A percentile compares a stretch with the other conserved stretches of the same genome.
phyloP scores from a whole-genome alignment of 202 grass and related monocot genomes.

The Panicum virgatum region DNA sequence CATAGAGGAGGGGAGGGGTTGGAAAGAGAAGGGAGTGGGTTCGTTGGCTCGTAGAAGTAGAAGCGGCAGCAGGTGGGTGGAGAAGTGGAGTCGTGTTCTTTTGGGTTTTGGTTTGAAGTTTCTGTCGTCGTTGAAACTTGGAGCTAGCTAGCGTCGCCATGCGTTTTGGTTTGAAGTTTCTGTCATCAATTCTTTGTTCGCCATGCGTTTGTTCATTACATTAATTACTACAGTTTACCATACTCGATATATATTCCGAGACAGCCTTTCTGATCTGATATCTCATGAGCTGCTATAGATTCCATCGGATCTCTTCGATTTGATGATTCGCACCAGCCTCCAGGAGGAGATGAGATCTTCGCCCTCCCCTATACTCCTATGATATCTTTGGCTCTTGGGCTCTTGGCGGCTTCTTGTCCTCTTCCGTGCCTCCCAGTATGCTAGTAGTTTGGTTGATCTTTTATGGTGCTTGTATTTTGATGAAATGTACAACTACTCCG shows the following conservation, averaged over 20 bases:
- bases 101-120: constrained; percentile 30
- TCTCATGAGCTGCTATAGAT: constrained; percentile 27
- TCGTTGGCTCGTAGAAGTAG: neutral
- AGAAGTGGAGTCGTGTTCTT: constrained; percentile 36
- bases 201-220: constrained; percentile 35
- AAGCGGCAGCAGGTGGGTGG: constrained; percentile 4
- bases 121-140: constrained; percentile 55
- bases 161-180: too few relatives aligned
- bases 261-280: neutral
- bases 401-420: too few relatives aligned
- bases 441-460: too few relatives aligned
- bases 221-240: constrained; percentile 32
- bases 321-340: neutral
- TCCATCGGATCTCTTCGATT: constrained; percentile 15
- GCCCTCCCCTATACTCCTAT: too few relatives aligned
- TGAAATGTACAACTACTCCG: too few relatives aligned
- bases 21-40: neutral
- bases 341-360: too few relatives aligned
- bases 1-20: neutral
- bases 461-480: too few relatives aligned
- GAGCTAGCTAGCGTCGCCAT: constrained; percentile 25
- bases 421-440: too few relatives aligned
- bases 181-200: constrained; percentile 32
- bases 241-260: constrained; percentile 29
- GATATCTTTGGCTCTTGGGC: too few relatives aligned